These are phyloP conservation scores for Blastocystis sp. DNA, from an alignment of 352 stramenopile genomes.

Conservation along the genomic window DNA sequence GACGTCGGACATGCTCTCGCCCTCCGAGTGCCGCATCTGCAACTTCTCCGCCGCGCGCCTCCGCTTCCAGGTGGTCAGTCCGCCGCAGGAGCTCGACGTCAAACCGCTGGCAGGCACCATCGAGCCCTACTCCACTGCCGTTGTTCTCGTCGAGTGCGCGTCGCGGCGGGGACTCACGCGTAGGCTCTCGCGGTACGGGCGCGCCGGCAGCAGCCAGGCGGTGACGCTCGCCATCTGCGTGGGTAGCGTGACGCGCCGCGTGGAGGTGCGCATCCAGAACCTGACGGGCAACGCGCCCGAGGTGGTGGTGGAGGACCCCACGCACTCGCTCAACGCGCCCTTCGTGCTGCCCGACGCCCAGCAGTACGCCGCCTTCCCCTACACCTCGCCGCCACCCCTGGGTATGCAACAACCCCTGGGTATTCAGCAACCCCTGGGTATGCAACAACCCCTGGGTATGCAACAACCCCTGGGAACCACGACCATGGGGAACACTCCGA, in stretches of 20 bases:
- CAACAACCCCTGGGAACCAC: no score
- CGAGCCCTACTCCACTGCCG: not conserved
- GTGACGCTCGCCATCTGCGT: conserved; percentile 21
- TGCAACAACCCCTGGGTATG: no score
- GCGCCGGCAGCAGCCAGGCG: not conserved
- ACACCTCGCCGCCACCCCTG: no score
- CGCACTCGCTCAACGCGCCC: not conserved
- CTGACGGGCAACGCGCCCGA: not conserved
- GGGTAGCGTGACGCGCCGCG: not conserved
- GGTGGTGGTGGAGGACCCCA: not conserved
- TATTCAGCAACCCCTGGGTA: no score
- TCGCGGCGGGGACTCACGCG: not conserved
- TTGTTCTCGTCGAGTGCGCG: not conserved
- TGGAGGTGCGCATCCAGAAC: conserved; percentile 21
- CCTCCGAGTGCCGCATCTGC: not conserved
- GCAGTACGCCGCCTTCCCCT: not conserved
- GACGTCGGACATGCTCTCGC: not conserved
- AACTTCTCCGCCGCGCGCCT: not conserved
- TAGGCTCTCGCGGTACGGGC: conserved; percentile 23
- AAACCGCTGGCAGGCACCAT: not conserved
- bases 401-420: no score
- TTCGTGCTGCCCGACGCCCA: not conserved
- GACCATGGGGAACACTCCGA: not conserved
- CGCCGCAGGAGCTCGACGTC: not conserved
- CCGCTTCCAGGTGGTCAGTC: not conserved